These are phyloP conservation scores for Heracleum sosnowskyi DNA, from an alignment of 129 eudicot species.

Conservation along the genomic window DNA sequence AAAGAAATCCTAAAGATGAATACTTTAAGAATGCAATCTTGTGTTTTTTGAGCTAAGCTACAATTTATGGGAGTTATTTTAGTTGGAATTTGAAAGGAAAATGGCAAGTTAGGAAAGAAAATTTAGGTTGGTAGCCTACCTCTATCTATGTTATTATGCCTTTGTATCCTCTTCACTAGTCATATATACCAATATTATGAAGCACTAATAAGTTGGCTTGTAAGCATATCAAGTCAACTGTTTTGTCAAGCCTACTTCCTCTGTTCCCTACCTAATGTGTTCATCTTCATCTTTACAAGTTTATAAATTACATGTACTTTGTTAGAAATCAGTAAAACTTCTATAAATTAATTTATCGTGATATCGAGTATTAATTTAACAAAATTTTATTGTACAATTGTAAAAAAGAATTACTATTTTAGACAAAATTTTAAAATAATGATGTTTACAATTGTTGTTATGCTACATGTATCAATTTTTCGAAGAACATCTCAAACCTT, in stretches of 20 bases:
- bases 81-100: neutral
- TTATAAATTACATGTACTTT: too few species aligned
- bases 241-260: slow-evolving; percentile 8
- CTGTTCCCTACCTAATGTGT: neutral
- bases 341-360: too few species aligned
- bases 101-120: slow-evolving; percentile 8
- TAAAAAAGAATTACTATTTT: too few species aligned
- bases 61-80: neutral
- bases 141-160: neutral
- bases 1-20: neutral
- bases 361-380: too few species aligned
- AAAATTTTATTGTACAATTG: too few species aligned
- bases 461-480: too few species aligned
- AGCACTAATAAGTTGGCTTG: neutral
- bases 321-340: too few species aligned
- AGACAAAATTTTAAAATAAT: too few species aligned
- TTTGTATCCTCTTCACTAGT: neutral
- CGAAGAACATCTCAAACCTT: too few species aligned
- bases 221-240: neutral
- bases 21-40: neutral
- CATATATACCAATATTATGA: neutral
- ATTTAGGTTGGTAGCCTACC: slow-evolving; percentile 8
- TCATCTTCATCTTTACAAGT: neutral
- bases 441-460: too few species aligned
- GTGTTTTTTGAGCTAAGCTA: neutral